Evolutionary conservation across 2,329 filamentous ascomycete species (phyloP), one percentile per base, ranked within the genome.

Genomic region (Uncinocarpus reesii): DNA sequence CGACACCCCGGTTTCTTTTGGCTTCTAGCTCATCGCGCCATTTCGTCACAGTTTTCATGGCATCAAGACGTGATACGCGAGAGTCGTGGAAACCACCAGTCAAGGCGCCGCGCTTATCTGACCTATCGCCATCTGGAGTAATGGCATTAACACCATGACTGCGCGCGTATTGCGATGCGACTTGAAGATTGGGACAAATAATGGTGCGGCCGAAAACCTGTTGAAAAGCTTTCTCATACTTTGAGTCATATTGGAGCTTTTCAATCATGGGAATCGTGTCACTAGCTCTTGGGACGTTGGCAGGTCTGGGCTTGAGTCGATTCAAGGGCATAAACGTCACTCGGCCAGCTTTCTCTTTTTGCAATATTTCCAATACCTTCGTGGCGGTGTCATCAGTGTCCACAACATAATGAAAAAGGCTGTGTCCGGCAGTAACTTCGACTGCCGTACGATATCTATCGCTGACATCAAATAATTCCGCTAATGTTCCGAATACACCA

Each of bases 201-300:
- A 98, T 87, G 0, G 87, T 92, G 65, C 87, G 93, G 40, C 89
- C 92, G 67, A 98, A 98, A 0, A 98, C 87, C 62, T 95, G 89
- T 61, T 86, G 81, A 64, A 98, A 92, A 0, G 92, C 92, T 58
- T 80, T 83, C 50, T 93, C 86, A 57, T 83, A 95, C 52, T 71
- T 74, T 1, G 75, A 61, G 44, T 95, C 84, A 60, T 83, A 98
- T 42, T 79, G 77, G 52, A 96, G 77, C 66, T 93, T 95, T 60
- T 81, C 83, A 49, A 95, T 74, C 57, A 98, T 78, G 1, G 88
- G 86, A 29, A 95, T 80, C 1, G 88, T 90, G 65, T 96, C 90
- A 54, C 81, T 84, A 0, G 86, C 86, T 52, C 85, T 82, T 2
- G 92, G 90, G 53, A 95, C 77, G 57, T 90, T 90, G 43, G 79